phyloP scores from a whole-genome alignment of 805 yeast genomes.

The Candida sithepensis region DNA sequence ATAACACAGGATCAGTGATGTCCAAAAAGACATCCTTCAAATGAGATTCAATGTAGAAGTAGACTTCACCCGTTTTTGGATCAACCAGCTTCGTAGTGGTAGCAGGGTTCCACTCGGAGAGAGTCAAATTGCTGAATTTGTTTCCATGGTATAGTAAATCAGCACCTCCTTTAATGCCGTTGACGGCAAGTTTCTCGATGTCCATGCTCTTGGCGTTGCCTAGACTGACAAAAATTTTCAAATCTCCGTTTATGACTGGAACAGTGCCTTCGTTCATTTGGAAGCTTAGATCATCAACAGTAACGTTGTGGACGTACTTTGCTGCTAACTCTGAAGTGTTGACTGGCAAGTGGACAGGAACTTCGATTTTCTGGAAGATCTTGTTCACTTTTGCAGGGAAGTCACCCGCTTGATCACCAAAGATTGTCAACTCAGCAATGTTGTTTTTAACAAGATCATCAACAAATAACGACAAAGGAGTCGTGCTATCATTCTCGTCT shows the following conservation, averaged over 20 bases:
- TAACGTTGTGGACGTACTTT: conserved; percentile 32
- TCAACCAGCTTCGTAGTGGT: conserved; percentile 29
- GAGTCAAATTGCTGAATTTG: conserved; percentile 42
- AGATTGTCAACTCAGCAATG: conserved; percentile 8
- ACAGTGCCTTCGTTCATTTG: conserved; percentile 32
- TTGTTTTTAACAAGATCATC: conserved; percentile 7
- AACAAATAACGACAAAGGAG: conserved; percentile 19
- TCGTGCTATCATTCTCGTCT: neutral
- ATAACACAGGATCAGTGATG: conserved; percentile 38
- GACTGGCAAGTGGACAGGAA: conserved; percentile 18
- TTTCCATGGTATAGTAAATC: conserved; percentile 35
- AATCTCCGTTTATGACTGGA: conserved; percentile 38
- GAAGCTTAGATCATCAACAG: conserved; percentile 35
- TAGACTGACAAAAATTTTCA: conserved; percentile 28
- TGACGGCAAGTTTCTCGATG: conserved; percentile 21
- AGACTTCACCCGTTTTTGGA: conserved; percentile 15
- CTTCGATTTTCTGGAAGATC: conserved; percentile 11
- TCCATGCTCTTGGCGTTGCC: conserved; percentile 5
- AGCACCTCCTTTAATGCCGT: conserved; percentile 39
- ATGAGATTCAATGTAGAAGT: conserved; percentile 35
- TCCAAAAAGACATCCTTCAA: conserved; percentile 40
- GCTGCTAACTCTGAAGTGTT: conserved; percentile 11
- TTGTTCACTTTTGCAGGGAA: conserved; percentile 8
- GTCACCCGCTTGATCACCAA: conserved; percentile 8
- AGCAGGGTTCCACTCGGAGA: conserved; percentile 44